Percentiles rank a stretch among this genome's conserved stretches.
Conservation (phyloP, 495 filamentous ascomycete genomes). For the Aspergillus biplanus region DNA sequence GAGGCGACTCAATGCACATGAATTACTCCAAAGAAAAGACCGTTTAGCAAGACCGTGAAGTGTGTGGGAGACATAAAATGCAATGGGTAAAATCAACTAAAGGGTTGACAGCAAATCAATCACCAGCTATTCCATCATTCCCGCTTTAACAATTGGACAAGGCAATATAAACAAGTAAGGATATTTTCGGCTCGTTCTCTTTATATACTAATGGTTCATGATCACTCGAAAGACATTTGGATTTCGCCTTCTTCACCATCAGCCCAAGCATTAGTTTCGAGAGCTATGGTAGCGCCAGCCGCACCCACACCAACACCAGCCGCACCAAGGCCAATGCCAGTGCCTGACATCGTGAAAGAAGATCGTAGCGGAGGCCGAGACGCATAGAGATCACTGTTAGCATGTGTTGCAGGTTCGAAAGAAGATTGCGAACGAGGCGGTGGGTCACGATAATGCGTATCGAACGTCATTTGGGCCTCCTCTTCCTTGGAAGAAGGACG, state of each 20-base stretch:
- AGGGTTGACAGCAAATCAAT: not conserved
- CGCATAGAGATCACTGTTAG: conserved; percentile 17
- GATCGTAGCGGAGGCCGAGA: conserved; percentile 47
- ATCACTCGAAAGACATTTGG: conserved; percentile 61
- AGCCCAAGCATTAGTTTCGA: conserved; percentile 80
- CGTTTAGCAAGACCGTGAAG: not conserved
- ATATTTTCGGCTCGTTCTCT: conserved; percentile 12
- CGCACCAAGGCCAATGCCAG: conserved; percentile 23
- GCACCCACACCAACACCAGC: conserved; percentile 23
- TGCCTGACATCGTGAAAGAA: conserved; percentile 41
- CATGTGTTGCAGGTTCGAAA: conserved; percentile 17
- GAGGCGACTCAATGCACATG: not conserved
- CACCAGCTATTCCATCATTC: not conserved
- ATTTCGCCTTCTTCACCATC: conserved; percentile 68
- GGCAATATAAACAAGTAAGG: not conserved
- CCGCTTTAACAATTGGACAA: not conserved
- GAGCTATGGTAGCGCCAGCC: conserved; percentile 36
- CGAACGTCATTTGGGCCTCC: conserved; percentile 74
- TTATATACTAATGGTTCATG: conserved; percentile 23
- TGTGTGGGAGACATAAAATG: not conserved
- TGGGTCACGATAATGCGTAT: conserved; percentile 57
- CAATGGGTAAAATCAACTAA: not conserved
- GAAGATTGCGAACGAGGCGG: conserved; percentile 29
- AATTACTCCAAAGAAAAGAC: not conserved
- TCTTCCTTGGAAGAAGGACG: conserved; percentile 40